These are phyloP conservation scores for Calonectria fujianensis DNA, from an alignment of 2,329 filamentous ascomycete genomes.

Conservation along the genomic window DNA sequence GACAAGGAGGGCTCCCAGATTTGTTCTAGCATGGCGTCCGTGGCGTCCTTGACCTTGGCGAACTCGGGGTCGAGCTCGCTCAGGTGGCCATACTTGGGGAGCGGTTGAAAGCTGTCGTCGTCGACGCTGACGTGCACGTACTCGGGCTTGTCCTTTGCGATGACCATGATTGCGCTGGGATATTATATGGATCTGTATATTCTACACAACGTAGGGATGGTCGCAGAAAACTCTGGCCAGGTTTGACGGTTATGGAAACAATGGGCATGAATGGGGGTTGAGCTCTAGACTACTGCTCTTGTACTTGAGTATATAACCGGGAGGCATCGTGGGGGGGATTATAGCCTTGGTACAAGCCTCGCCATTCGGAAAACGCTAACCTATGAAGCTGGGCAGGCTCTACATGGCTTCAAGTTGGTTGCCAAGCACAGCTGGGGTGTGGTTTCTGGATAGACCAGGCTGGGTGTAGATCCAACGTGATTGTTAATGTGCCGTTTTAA, in stretches of 20 bases:
- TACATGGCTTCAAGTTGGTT: neutral
- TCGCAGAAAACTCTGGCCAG: no score
- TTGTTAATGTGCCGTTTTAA: neutral
- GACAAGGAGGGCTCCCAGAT: constrained; percentile 56
- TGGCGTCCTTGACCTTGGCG: constrained; percentile 51
- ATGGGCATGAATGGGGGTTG: no score
- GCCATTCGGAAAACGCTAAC: constrained; percentile 41
- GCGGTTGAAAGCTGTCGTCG: constrained; percentile 56
- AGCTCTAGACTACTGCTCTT: neutral
- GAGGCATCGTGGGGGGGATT: constrained; percentile 6
- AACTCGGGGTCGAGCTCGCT: constrained; percentile 59
- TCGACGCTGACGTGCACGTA: constrained; percentile 56
- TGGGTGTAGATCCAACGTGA: neutral
- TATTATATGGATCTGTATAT: neutral
- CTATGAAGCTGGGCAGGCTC: constrained; percentile 5
- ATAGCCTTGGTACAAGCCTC: constrained; percentile 21
- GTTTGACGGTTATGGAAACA: neutral
- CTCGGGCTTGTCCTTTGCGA: constrained; percentile 54
- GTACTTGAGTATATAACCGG: neutral
- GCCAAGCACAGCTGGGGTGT: neutral
- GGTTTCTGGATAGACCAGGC: neutral
- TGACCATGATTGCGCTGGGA: constrained; percentile 47
- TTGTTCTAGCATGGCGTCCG: constrained; percentile 51
- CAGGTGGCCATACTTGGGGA: constrained; percentile 60
- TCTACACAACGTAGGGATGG: no score